phyloP scores from a whole-genome alignment of 2,329 filamentous ascomycete genomes.

The Cladosporium sp. region DNA sequence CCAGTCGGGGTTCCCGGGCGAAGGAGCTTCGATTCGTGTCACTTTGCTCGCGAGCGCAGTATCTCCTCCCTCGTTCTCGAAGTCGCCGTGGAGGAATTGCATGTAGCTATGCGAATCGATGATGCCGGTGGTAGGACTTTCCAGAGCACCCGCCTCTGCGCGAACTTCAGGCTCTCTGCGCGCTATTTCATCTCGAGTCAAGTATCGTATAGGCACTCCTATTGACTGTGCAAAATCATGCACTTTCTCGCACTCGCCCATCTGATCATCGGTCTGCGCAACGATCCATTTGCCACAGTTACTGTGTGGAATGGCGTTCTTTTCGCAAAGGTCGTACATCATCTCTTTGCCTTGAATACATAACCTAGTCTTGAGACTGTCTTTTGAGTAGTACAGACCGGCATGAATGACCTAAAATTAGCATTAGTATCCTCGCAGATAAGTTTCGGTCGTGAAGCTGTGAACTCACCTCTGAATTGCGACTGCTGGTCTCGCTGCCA shows the following conservation, averaged over 20 bases:
- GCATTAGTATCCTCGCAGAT: not conserved
- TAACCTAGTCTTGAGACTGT: conserved; percentile 74
- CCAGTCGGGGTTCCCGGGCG: conserved; percentile 61
- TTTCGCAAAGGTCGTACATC: conserved; percentile 73
- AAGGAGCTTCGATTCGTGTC: conserved; percentile 50
- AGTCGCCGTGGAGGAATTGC: conserved; percentile 70
- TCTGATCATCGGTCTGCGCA: conserved; percentile 72
- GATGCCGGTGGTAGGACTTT: conserved; percentile 82
- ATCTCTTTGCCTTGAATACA: conserved; percentile 74
- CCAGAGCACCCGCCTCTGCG: conserved; percentile 70
- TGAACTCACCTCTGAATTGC: conserved; percentile 71
- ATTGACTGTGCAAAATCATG: conserved; percentile 52
- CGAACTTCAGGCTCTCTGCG: conserved; percentile 69
- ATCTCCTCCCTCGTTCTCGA: conserved; percentile 73
- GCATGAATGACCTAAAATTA: conserved; percentile 77
- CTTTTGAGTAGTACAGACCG: conserved; percentile 79
- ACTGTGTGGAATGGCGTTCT: conserved; percentile 63
- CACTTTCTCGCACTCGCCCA: conserved; percentile 55
- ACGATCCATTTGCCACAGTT: conserved; percentile 93
- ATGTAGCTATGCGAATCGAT: conserved; percentile 84
- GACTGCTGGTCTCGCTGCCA: conserved; percentile 81
- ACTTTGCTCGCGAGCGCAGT: conserved; percentile 68
- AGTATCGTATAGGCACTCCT: conserved; percentile 68
- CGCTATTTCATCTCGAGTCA: conserved; percentile 59
- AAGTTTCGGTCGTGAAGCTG: not conserved